Base-by-base conservation (phyloP, 345 rosid genomes). In the Iberis pinnata region DNA sequence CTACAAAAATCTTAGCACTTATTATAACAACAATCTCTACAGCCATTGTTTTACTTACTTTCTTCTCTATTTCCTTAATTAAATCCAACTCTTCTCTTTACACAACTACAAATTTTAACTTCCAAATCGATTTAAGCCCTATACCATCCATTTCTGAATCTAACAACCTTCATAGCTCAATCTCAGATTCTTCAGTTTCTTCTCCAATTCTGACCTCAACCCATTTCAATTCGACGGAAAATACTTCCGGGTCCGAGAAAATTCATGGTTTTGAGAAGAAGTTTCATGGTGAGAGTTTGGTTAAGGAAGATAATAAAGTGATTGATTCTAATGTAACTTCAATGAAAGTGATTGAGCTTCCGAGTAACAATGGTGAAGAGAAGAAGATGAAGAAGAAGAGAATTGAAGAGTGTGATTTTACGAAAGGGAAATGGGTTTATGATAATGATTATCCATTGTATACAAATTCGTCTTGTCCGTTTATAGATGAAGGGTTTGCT, bases 401-500 rank as follows among this genome's bases (percentile, higher is more conserved):
- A 13, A 42, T 15, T 10, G 53, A 65, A 43, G 73, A 64, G 18
- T 87, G 95, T 49, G 95, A 90, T 64, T 16, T 81, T 53, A 72
- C 84, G 7, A 76, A 62, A 56, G 98, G 98, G 67, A 73, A 61
- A 58, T 92, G 98, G 98, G 84, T 85, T 18, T 78, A 84, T 51
- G 88, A 87, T 45, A 81, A 68, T 64, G 72, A 69, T 62, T 80
- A 78, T 51, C 89, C 93, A 49, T 61, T 80, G 31, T 92, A 92
- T 71, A 84, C 82, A 14, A 80, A 82, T 60, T 41, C 29, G 12
- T 78, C 95, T n/a, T 87, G 96, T 56, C 93, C 95, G 24, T 83
- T 82, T 49, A 84, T 92, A 18, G 98, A 92, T 60, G 88, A 92
- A 77, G 98, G 93, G 8, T 92, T 92, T 60, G 78, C 69, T 63